These are phyloP conservation scores for Metschnikowia reukaufii DNA, from an alignment of 805 yeast genomes.

Conservation along the genomic window DNA sequence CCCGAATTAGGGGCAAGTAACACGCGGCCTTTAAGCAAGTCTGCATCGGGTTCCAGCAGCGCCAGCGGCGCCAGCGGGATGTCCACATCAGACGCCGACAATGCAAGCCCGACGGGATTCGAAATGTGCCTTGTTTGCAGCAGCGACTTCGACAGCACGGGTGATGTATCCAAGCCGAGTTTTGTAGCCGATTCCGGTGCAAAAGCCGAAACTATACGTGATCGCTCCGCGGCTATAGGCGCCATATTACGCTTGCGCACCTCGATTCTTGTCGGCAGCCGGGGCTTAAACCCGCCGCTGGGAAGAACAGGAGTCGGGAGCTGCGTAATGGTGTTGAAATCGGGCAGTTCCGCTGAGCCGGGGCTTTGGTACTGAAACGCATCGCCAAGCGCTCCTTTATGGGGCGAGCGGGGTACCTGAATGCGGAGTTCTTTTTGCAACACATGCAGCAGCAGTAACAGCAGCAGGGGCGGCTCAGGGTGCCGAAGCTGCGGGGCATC, in stretches of 20 bases:
- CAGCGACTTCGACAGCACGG: slow-evolving; percentile 5
- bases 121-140: slow-evolving; percentile 14
- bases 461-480: too few species aligned
- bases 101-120: slow-evolving; percentile 11
- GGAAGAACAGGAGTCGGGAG: slow-evolving; percentile 46
- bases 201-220: slow-evolving; percentile 17
- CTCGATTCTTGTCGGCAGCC: slow-evolving; percentile 4
- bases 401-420: slow-evolving; percentile 11
- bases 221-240: not conserved
- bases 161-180: slow-evolving; percentile 5
- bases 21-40: slow-evolving; percentile 1
- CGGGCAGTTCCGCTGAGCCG: slow-evolving; percentile 6
- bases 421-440: slow-evolving; percentile 10
- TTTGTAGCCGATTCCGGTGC: slow-evolving; percentile 8
- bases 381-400: slow-evolving; percentile 8
- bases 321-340: slow-evolving; percentile 38
- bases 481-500: not conserved
- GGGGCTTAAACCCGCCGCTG: slow-evolving; percentile 11
- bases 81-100: not conserved
- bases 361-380: slow-evolving; percentile 12
- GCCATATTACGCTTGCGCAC: slow-evolving; percentile 10
- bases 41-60: slow-evolving; percentile 11
- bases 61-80: slow-evolving; percentile 19
- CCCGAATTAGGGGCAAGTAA: slow-evolving; percentile 15
- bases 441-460: too few species aligned